Evolutionary conservation across 73 alveolate genomes (phyloP), one percentile per base, ranked within the genome.

Genomic region (Halteria grandinella): DNA sequence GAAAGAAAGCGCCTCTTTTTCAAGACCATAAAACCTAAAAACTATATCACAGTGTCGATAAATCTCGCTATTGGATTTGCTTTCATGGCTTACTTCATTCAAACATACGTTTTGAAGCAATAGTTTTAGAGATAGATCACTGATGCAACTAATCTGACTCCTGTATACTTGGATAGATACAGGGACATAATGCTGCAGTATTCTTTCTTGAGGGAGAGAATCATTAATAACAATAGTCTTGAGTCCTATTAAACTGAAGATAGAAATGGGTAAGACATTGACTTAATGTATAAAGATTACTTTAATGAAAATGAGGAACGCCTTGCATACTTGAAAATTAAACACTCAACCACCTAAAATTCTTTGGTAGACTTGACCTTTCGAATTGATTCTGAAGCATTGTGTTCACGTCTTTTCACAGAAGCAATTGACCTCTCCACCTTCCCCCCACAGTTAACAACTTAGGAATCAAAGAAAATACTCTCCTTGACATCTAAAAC

Each of bases 71-170:
- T 66, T 0, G 66, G 80, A 5, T 21, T 47, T 24, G 5, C 29
- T 23, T 21, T 66, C 28, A 25, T 66, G 10, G 80, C 48, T 5
- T 66, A 66, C 66, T 66, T 66, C 69, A 47, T 66, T 21, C 47
- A 66, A n/a, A 5, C 20, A 6, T 45, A 24, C 12, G 18, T 43
- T 4, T 44, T 44, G 25, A 7, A 15, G n/a, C 12, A n/a, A 7
- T 66, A 66, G 27, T 5, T 21, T 1, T 2, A 23, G 28, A 25
- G 21, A 5, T 44, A 62, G 43, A 4, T 40, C 6, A 6, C 6
- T 40, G 25, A 4, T 8, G 20, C 27, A 28, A 4, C 4, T 6
- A 4, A 6, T 17, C 3, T 33, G 10, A 14, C 32, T 5, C 69
- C 80, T 2, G 28, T 5, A 18, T 44, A 45, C 37, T 66, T n/a